Evolutionary conservation across 2,329 filamentous ascomycete species (phyloP), one percentile per base, ranked within the genome.

Genomic region (Cordyceps pruinosa): DNA sequence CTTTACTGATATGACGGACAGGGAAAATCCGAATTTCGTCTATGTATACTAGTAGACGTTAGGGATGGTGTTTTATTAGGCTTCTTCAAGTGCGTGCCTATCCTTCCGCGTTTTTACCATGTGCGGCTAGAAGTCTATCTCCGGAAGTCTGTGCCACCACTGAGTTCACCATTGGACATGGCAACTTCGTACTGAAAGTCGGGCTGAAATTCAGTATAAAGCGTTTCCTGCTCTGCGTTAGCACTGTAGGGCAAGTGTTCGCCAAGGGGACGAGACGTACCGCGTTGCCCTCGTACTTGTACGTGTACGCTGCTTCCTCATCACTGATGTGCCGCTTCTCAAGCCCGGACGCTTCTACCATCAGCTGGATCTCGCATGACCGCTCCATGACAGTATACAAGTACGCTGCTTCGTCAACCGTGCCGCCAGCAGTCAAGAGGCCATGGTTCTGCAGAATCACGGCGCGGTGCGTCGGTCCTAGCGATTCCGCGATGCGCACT

Each of bases 381-480:
- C 85, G 77, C 69, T 90, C 87, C 68, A 89, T 76, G 45, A 87
- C 71, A 0, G 82, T 83, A 66, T 89, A 87, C 52, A 89, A 69
- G 68, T 85, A 90, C 0, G 83, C 84, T 1, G 87, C 87, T 69
- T 90, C 87, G 66, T 90, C 87, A 2, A 90, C 87, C 0, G 87
- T 90, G 7, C 69, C 65, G 4, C 88, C 88, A 0, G 89, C 86
- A 0, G 85, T 88, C 51, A 90, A 70, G 35, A 91, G 72, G 0
- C 88, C 88, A 69, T 90, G 87, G 67, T 90, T 90, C 61, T 85
- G 75, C 51, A 90, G 72, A 47, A 90, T 84, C 61, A 83, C 77
- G 1, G 78, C 86, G 67, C 79, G 87, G 62, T 81, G 80, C 1
- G 74, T 69, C 26, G 63, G 58, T 0, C 86, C 86, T 1, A 91